Evolutionary conservation across 2,329 filamentous ascomycete genomes (phyloP).

Genomic region (Paracorniculantispora psalliotae): DNA sequence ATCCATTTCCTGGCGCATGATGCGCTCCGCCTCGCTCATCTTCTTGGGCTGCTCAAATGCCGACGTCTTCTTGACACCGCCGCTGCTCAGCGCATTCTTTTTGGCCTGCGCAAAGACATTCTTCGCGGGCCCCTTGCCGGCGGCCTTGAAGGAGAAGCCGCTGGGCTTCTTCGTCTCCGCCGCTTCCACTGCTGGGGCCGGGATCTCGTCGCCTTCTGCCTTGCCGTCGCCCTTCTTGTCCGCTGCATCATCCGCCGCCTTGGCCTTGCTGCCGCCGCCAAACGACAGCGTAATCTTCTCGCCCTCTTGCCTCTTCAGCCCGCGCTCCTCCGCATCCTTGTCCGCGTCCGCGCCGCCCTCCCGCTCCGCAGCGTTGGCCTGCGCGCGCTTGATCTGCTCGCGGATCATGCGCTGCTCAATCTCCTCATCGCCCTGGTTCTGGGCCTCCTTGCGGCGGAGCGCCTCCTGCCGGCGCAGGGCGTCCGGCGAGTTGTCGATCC

Average conservation of each 20-base stretch:
- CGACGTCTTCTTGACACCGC: constrained; percentile 56
- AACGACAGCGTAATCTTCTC: constrained; percentile 72
- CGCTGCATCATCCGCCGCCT: constrained; percentile 16
- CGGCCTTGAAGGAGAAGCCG: constrained; percentile 59
- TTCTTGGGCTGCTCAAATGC: constrained; percentile 65
- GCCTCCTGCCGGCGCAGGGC: constrained; percentile 76
- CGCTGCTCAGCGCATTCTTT: constrained; percentile 62
- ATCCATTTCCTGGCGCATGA: constrained; percentile 83
- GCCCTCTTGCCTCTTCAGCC: constrained; percentile 60
- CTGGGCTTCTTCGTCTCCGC: constrained; percentile 25
- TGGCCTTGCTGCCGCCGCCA: constrained; percentile 41
- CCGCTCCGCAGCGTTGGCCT: constrained; percentile 43
- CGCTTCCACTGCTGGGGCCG: background rate
- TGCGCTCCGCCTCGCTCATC: constrained; percentile 82
- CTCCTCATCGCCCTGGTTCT: constrained; percentile 88
- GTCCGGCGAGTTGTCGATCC: constrained; percentile 89
- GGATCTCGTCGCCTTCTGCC: constrained; percentile 13
- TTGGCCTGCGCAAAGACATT: constrained; percentile 66
- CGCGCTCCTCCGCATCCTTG: constrained; percentile 37
- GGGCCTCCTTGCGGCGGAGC: constrained; percentile 73
- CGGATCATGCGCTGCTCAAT: constrained; percentile 76
- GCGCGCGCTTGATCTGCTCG: constrained; percentile 77
- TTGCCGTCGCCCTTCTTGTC: constrained; percentile 18
- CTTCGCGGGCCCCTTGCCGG: constrained; percentile 61
- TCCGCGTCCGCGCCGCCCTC: constrained; percentile 31